phyloP scores from a whole-genome alignment of 176 grass and related monocot genomes.

The Juncus inflexus region DNA sequence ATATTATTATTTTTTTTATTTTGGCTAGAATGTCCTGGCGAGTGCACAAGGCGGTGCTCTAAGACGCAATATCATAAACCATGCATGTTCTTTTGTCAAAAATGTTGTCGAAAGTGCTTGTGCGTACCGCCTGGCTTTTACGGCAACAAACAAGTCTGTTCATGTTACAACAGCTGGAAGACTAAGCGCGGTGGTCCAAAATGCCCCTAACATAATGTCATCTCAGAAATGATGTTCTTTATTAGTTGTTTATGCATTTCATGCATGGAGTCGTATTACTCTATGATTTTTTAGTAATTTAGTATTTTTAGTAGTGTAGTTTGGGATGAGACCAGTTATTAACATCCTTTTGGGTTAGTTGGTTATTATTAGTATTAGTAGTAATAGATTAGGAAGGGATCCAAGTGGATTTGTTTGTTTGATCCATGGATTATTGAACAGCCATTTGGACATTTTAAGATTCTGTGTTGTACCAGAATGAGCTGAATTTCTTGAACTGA shows the following conservation, averaged over 20 bases:
- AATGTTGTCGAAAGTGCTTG: constrained; percentile 47
- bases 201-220: constrained; percentile 33
- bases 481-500: not conserved
- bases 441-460: not conserved
- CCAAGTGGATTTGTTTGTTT: not conserved
- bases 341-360: no score
- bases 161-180: constrained; percentile 68
- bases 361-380: not conserved
- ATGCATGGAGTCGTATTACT: not conserved
- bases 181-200: constrained; percentile 54
- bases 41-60: constrained; percentile 40
- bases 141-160: constrained; percentile 56
- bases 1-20: not conserved
- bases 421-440: not conserved
- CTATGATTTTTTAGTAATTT: no score
- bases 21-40: constrained; percentile 38
- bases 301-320: no score
- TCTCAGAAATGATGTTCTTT: no score
- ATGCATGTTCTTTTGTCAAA: constrained; percentile 62
- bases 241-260: not conserved
- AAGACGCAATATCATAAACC: constrained; percentile 49
- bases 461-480: not conserved
- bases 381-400: not conserved
- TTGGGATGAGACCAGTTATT: no score
- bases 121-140: constrained; percentile 58